Base-by-base conservation (phyloP, 1,284 basidiomycete species). In the Coriolopsis trogii region DNA sequence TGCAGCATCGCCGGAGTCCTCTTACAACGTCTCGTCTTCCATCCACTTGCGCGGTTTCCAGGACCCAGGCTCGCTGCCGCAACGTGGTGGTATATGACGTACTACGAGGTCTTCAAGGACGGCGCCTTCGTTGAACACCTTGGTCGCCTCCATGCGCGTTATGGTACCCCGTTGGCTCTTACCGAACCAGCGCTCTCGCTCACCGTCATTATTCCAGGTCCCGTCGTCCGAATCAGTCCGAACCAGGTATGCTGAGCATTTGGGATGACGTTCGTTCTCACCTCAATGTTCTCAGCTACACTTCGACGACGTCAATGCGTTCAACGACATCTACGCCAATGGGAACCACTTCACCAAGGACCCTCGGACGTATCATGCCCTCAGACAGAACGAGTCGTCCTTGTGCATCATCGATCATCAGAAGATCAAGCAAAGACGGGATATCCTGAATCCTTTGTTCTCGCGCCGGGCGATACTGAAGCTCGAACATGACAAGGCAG, bases 71-170 rank as follows among this genome's bases (percentile, higher is more conserved):
- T 44, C 2, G 42, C 42, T 1, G 42, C 42, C 3, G 42, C 31
- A 4, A 44, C 42, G 26, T 44, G 42, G 31, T 44, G 42, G 42
- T 44, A 44, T 13, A 44, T 44, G 31, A 44, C 31, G 0, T 44
- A 44, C 21, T 44, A 44, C 7, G 42, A 44, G 31, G 21, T 34
- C 15, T 44, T 25, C 23, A 36, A 25, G 31, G 31, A 44, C 15
- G 42, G 42, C 0, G 42, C 31, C 9, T 24, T 44, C 6, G 31
- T 44, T 8, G 42, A 34, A 15, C 30, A 44, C 3, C 21, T 44
- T 7, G 23, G 26, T 3, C 4, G 18, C 5, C 31, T 44, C 2
- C 42, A 44, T 21, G 23, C 16, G 10, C 13, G 3, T 2, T 44
- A 44, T 12, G 42, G 42, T 43, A 10, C 18, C 29, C 15, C 6